Base-by-base conservation (phyloP, 257 asterid genomes). In the Plantago major region DNA sequence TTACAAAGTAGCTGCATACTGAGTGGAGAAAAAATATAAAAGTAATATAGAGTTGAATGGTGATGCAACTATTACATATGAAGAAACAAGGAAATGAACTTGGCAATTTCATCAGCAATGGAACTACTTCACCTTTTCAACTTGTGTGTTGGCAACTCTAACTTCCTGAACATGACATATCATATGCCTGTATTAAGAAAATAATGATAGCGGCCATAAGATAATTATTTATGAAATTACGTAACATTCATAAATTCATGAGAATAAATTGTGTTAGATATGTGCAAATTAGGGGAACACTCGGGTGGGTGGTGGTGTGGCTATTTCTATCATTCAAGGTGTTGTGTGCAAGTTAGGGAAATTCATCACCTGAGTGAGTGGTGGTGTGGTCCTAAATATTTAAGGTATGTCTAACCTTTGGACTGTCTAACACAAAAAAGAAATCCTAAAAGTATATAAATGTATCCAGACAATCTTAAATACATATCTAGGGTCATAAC, bases 111-210 rank as follows among this genome's bases (percentile, higher is more conserved):
- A 65, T 43, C 8, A 7, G 53, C 47, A 9, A 22, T 22, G 53
- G 30, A 49, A 57, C 64, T 60, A 60, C 61, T 63, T 64, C 74
- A 92, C 99, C 97, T 85, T 89, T 67, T 92, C 96, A 76, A 81
- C 65, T 76, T 78, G 84, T 45, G 70, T 68, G 64, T 57, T 77
- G 68, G 67, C 76, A 74, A 74, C 67, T 33, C 82, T 42, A 38
- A 64, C 71, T 61, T 78, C 73, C 59, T 77, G 90, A 76, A 79
- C 76, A 70, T 74, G 85, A 69, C 78, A 84, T 65, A 55, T 50
- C 70, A 64, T 69, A 33, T 82, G 73, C 83, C 99, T 92, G 22
- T 18, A 74, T 47, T 67, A 45, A 56, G 64, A 65, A 56, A 70
- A 53, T 11, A 33, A 53, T 14, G 9, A 59, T 65, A 60, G 74